phyloP scores from a whole-genome alignment of 768 basidiomycete species.

The Hydnomerulius pinastri region DNA sequence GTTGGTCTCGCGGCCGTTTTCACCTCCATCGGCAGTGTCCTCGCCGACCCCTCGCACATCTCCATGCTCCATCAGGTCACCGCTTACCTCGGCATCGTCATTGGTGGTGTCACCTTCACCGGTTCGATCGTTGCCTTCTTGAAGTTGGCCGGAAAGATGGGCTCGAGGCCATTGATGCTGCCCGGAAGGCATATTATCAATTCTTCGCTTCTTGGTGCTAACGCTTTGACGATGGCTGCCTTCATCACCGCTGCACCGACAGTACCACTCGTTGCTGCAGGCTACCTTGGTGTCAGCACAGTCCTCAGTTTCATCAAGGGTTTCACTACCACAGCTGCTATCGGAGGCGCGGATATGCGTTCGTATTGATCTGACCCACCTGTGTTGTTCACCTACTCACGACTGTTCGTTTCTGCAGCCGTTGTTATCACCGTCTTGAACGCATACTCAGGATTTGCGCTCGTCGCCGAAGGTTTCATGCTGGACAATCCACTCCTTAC shows the following conservation, averaged over 20 bases:
- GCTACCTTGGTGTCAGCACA: conserved; percentile 73
- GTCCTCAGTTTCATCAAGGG: conserved; percentile 83
- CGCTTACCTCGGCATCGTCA: conserved; percentile 84
- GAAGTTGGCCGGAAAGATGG: conserved; percentile 82
- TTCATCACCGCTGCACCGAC: conserved; percentile 72
- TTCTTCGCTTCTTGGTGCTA: conserved; percentile 66
- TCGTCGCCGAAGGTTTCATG: conserved; percentile 94
- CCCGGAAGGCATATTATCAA: conserved; percentile 83
- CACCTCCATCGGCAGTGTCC: conserved; percentile 81
- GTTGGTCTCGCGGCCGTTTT: conserved; percentile 89
- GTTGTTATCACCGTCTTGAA: conserved; percentile 91
- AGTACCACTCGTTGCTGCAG: conserved; percentile 74
- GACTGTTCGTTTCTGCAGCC: conserved; percentile 43
- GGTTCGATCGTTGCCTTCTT: conserved; percentile 89
- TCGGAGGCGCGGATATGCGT: conserved; percentile 95
- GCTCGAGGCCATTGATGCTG: conserved; percentile 68
- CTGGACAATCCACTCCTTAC: conserved; percentile 82
- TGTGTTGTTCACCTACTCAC: conserved; percentile 7
- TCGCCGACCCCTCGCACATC: conserved; percentile 68
- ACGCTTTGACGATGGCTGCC: conserved; percentile 71
- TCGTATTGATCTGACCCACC: conserved; percentile 30
- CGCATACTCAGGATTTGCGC: conserved; percentile 88
- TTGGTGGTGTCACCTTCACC: conserved; percentile 88
- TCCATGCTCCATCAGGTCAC: conserved; percentile 77
- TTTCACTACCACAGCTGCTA: conserved; percentile 86